These are phyloP conservation scores for Chlorella ohadii DNA, from an alignment of 139 green algal species.

Conservation along the genomic window DNA sequence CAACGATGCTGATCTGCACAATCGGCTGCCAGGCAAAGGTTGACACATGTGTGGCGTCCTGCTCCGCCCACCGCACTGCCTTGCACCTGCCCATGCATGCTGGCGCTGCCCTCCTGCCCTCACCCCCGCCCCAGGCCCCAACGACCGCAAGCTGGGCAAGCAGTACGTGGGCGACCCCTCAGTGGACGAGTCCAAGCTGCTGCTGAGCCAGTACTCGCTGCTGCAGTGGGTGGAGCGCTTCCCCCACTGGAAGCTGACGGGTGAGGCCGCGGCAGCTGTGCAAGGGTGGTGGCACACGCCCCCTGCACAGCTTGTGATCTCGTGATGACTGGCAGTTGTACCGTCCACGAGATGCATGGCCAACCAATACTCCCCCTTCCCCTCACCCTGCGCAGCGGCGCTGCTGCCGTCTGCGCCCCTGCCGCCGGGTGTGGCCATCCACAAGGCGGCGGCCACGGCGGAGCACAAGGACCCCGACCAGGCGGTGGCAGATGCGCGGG, in stretches of 20 bases:
- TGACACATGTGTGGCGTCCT: too few relatives aligned
- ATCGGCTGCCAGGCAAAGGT: too few relatives aligned
- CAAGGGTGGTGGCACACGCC: neutral
- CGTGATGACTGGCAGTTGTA: too few relatives aligned
- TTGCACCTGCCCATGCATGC: too few relatives aligned
- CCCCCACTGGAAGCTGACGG: slow-evolving; percentile 48
- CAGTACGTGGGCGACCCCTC: slow-evolving; percentile 52
- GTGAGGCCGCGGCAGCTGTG: neutral
- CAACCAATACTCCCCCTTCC: too few relatives aligned
- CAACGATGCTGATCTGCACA: too few relatives aligned
- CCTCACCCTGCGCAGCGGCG: neutral
- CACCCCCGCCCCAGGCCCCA: slow-evolving; percentile 10
- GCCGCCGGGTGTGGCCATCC: slow-evolving; percentile 19
- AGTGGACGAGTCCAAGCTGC: slow-evolving; percentile 48
- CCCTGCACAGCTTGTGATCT: neutral
- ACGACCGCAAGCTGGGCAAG: slow-evolving; percentile 48
- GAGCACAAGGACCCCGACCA: slow-evolving; percentile 65
- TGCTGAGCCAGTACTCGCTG: slow-evolving; percentile 43
- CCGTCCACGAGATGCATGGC: too few relatives aligned
- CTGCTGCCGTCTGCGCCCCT: slow-evolving; percentile 11
- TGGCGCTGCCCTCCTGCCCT: too few relatives aligned
- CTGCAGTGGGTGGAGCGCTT: slow-evolving; percentile 58
- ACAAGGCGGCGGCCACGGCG: slow-evolving; percentile 41
- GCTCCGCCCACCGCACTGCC: too few relatives aligned
- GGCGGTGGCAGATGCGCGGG: slow-evolving; percentile 57